These are phyloP conservation scores for Nicotiana paniculata DNA, from an alignment of 257 asterid species.

Conservation along the genomic window DNA sequence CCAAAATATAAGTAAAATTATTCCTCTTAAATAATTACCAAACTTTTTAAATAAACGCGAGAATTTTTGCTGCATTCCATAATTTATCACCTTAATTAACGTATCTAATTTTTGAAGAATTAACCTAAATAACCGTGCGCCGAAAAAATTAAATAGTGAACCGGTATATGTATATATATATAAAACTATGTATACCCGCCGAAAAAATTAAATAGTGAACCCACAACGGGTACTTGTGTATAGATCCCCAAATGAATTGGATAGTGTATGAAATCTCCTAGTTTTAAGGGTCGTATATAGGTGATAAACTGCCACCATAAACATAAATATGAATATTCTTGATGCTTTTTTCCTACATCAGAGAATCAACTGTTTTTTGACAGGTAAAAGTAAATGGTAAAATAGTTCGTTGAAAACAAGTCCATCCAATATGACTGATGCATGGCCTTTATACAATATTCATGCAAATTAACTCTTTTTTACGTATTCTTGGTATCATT, in stretches of 20 bases:
- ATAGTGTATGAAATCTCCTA: neutral
- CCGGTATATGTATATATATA: no score
- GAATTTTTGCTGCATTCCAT: no score
- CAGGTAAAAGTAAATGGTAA: constrained; percentile 39
- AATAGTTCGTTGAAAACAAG: constrained; percentile 18
- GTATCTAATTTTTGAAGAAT: no score
- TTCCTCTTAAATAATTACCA: no score
- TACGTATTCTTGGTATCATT: constrained; percentile 1
- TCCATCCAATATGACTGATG: constrained; percentile 21
- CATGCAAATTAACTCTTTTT: neutral
- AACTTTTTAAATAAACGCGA: no score
- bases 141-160: no score
- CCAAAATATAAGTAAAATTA: no score
- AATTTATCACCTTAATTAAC: no score
- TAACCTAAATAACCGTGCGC: no score
- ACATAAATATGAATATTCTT: constrained; percentile 1
- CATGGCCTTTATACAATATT: neutral
- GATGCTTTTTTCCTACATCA: neutral
- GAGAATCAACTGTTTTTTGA: constrained; percentile 9
- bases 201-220: no score
- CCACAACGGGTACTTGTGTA: no score
- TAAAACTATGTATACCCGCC: no score
- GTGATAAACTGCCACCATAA: neutral
- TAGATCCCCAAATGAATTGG: neutral
- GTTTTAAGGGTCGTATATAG: neutral